Evolutionary conservation across 2,329 filamentous ascomycete genomes (phyloP).

Genomic region (Cladosporium sp.): DNA sequence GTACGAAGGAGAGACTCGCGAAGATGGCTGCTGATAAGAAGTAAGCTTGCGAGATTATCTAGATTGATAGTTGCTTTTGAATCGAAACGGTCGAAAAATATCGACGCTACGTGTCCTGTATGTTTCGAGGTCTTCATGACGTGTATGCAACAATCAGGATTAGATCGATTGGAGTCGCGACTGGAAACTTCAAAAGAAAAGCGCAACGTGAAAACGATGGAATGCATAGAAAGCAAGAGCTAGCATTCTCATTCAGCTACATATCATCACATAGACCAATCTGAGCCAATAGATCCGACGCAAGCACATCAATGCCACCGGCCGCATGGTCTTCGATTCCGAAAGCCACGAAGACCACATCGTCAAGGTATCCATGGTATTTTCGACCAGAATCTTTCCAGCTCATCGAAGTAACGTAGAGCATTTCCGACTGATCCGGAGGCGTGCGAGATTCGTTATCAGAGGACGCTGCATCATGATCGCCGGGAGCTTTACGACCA

Average conservation of each 20-base stretch:
- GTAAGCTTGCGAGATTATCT: background rate
- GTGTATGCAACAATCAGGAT: no score
- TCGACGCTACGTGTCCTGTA: background rate
- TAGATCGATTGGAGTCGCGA: no score
- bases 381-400: constrained; percentile 48
- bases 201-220: no score
- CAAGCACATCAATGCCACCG: background rate
- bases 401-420: constrained; percentile 55
- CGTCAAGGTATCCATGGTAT: constrained; percentile 56
- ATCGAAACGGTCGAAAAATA: background rate
- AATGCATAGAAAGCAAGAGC: no score
- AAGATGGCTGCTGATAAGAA: constrained; percentile 25
- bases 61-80: background rate
- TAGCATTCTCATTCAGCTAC: no score
- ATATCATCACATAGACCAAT: background rate
- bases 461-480: background rate
- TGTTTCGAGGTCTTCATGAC: no score
- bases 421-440: constrained; percentile 46
- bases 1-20: constrained; percentile 41
- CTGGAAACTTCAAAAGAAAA: no score
- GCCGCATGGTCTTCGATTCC: constrained; percentile 29
- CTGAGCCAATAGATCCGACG: background rate
- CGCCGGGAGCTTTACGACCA: constrained; percentile 38
- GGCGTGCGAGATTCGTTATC: background rate
- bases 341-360: constrained; percentile 53